Percentiles rank a stretch among this genome's conserved stretches.
Conservation (phyloP, 768 basidiomycete species). For the Trametes cinnabarina region DNA sequence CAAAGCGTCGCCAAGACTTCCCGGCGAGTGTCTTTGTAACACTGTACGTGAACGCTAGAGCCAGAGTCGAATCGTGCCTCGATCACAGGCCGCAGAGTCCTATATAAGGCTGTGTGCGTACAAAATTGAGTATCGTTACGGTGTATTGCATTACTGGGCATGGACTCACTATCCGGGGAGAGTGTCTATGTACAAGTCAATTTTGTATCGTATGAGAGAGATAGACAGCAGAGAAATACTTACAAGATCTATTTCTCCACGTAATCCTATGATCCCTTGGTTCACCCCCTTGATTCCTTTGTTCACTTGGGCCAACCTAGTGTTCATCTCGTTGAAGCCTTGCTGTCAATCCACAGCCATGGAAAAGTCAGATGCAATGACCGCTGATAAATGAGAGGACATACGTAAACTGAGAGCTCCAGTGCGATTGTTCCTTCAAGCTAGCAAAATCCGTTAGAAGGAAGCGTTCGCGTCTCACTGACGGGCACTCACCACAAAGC, state of each 20-base stretch:
- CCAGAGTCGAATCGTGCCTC: background rate
- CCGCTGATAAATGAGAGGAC: background rate
- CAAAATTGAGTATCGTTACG: background rate
- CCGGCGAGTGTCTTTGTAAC: background rate
- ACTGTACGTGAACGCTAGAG: background rate
- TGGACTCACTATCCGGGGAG: no score
- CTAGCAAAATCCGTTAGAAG: background rate
- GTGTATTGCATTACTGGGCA: no score
- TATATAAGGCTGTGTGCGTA: background rate
- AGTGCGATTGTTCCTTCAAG: background rate
- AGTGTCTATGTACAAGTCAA: no score
- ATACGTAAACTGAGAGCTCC: background rate
- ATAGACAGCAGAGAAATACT: background rate
- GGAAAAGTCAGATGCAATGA: background rate
- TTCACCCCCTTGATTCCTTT: background rate
- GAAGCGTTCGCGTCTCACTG: no score
- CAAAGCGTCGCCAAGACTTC: background rate
- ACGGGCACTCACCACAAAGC: background rate
- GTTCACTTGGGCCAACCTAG: background rate
- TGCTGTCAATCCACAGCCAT: background rate
- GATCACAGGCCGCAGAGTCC: background rate
- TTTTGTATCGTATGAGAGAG: background rate
- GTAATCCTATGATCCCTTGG: no score
- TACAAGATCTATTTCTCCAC: background rate
- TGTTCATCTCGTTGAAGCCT: background rate